These are phyloP conservation scores for Hepatocystis sp. DNA, from an alignment of 169 alveolate species.

Conservation along the genomic window DNA sequence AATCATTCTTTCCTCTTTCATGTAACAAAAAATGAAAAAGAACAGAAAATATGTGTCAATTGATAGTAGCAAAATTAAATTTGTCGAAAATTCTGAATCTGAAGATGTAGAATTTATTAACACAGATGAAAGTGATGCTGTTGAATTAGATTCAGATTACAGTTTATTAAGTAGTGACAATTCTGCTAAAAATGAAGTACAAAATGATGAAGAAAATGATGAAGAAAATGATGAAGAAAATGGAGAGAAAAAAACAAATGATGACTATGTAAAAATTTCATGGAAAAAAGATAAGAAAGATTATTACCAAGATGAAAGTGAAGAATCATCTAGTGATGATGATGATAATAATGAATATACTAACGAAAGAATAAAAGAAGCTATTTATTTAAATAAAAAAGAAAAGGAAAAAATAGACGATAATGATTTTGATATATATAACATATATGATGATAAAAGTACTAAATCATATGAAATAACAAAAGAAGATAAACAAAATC, in stretches of 20 bases:
- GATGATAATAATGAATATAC: constrained; percentile 70
- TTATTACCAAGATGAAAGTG: constrained; percentile 71
- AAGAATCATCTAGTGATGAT: constrained; percentile 58
- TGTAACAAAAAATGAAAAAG: constrained; percentile 24
- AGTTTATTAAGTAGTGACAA: neutral
- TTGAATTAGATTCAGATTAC: neutral
- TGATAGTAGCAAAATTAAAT: constrained; percentile 60
- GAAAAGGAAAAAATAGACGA: constrained; percentile 72
- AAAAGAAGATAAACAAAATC: constrained; percentile 63
- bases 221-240: constrained; percentile 6
- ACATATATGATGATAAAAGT: constrained; percentile 17
- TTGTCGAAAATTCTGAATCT: constrained; percentile 63
- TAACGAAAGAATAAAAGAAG: constrained; percentile 74
- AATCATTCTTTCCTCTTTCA: too few relatives aligned
- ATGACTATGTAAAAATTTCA: constrained; percentile 35
- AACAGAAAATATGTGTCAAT: constrained; percentile 29
- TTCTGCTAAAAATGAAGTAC: neutral
- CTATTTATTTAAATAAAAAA: constrained; percentile 65
- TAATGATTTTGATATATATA: constrained; percentile 61
- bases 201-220: constrained; percentile 24
- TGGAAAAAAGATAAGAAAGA: constrained; percentile 69
- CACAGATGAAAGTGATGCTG: constrained; percentile 7
- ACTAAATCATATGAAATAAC: constrained; percentile 6
- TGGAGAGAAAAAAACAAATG: constrained; percentile 11
- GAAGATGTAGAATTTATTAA: constrained; percentile 68